Conservation (phyloP, 352 stramenopile species). For the Phytophthora ohioensis region DNA sequence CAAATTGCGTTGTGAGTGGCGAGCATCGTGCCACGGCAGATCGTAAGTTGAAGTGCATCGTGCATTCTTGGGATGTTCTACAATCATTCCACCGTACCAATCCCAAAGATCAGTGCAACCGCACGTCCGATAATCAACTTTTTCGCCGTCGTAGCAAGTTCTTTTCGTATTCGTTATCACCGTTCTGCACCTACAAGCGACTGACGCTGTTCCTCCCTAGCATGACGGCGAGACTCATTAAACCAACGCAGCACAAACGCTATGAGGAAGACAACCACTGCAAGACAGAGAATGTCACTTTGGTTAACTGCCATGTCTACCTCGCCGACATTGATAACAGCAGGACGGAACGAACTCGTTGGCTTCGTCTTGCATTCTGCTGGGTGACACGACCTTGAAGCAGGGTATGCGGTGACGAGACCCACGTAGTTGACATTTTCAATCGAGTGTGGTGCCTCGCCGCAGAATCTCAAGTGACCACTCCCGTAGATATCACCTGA, state of each 20-base stretch:
- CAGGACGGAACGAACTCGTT: neutral
- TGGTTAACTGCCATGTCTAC: constrained; percentile 15
- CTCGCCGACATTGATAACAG: neutral
- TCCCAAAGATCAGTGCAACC: constrained; percentile 15
- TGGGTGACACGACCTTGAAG: constrained; percentile 16
- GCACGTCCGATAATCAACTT: neutral
- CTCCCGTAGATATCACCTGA: constrained; percentile 32
- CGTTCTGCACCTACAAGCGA: constrained; percentile 19
- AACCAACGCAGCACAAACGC: constrained; percentile 32
- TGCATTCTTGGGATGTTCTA: constrained; percentile 9
- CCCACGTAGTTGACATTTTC: constrained; percentile 34
- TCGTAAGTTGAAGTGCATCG: constrained; percentile 31
- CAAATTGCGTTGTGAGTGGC: constrained; percentile 35
- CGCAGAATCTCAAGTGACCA: constrained; percentile 12
- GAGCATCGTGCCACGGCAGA: constrained; percentile 1
- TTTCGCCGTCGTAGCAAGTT: neutral
- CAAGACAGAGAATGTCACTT: constrained; percentile 21
- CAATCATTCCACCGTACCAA: constrained; percentile 26
- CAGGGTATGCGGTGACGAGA: constrained; percentile 16
- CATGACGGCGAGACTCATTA: constrained; percentile 35
- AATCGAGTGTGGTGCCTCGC: constrained; percentile 19
- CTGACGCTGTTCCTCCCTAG: constrained; percentile 28
- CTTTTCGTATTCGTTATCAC: constrained; percentile 3
- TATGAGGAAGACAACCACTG: constrained; percentile 26
- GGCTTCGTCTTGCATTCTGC: constrained; percentile 15